Evolutionary conservation across 345 rosid genomes (phyloP), one percentile per base, ranked within the genome.

Genomic region (Hibiscus mutabilis): DNA sequence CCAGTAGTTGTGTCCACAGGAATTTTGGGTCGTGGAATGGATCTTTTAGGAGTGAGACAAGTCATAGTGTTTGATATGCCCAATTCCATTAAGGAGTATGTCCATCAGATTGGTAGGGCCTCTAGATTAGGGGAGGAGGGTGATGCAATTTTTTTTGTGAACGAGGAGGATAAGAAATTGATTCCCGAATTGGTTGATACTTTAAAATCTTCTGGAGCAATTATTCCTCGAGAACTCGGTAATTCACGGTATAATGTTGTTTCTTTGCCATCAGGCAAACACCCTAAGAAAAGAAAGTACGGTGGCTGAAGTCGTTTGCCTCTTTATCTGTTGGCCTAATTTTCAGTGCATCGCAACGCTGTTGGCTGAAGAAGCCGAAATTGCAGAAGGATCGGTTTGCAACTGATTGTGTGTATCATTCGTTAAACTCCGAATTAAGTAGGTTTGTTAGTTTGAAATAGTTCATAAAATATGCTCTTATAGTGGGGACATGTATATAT

Each of bases 11-110:
- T 94, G 69, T 82, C 97, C 3, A 91, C 96, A 8, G 98, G 95
- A 75, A 78, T 91, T 69, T 74, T 94, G 78, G 94, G 90, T 61
- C 80, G 96, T 55, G 98, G 98, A 70, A 84, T 94, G 66, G 91
- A 94, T 74, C 88, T 94, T 5, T 67, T 91, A 74, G 85, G 83
- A 62, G 91, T 91, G 81, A 88, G 85, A 79, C 98, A 91, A 88
- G 93, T 91, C 7, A 84, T 91, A 55, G 78, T 94, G 72, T 94
- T 94, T 78, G 98, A 94, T 83, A 81, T 94, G 95, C 97, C 97
- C 15, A 87, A 77, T 81, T 87, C 88, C 59, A 77, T 88, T 25
- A 80, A 80, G 74, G 96, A 91, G 81, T 93, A 87, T 74, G 84
- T 91, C 74, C 97, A 93, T 84, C 88, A 88, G 75, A 86, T 91